Conservation (phyloP, 495 filamentous ascomycete species). For the Trichoderma erinaceum region DNA sequence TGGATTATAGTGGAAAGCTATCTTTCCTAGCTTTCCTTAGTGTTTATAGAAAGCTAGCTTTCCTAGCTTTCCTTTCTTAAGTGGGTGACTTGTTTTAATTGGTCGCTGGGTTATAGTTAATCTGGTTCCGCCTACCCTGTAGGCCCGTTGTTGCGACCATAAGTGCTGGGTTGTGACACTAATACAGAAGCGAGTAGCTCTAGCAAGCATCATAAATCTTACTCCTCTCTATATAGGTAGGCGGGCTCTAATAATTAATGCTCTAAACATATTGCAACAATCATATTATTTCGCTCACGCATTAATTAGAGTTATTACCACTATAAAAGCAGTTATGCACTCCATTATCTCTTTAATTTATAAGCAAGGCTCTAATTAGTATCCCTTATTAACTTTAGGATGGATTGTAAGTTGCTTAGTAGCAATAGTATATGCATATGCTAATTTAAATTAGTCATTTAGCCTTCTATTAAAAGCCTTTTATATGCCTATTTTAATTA, state of each 20-base stretch:
- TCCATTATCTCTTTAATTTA: not conserved
- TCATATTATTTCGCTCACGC: not conserved
- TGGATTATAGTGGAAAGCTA: not conserved
- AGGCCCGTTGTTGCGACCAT: too few species aligned
- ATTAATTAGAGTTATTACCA: not conserved
- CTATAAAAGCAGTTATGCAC: not conserved
- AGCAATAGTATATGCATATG: not conserved
- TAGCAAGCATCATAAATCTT: not conserved
- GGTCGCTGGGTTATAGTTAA: too few species aligned
- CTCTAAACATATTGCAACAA: not conserved
- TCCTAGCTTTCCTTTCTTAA: not conserved
- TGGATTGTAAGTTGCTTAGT: not conserved
- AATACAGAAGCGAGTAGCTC: not conserved
- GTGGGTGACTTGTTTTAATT: not conserved
- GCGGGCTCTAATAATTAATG: not conserved
- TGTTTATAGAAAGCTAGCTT: not conserved
- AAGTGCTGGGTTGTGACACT: too few species aligned
- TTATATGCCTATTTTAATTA: not conserved
- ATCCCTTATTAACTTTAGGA: not conserved
- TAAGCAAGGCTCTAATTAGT: not conserved
- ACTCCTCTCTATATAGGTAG: not conserved
- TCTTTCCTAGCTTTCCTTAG: not conserved
- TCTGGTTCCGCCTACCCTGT: too few species aligned
- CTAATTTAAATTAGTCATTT: not conserved
- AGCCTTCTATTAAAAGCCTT: not conserved